Base-by-base conservation (phyloP, 2,329 filamentous ascomycete genomes). In the Diaporthe nobilis region DNA sequence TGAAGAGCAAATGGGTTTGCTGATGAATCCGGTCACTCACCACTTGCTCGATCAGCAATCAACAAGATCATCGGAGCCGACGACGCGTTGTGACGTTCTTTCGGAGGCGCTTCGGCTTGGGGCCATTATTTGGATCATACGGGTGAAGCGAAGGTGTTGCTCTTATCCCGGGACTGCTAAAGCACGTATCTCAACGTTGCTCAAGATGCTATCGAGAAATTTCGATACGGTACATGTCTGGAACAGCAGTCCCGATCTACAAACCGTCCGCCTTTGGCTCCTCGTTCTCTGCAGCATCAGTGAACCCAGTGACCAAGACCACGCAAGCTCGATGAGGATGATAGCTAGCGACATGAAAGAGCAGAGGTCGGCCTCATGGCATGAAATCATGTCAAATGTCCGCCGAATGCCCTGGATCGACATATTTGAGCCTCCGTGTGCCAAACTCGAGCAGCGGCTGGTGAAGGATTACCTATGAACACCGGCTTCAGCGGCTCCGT, bases 91-190 rank as follows among this genome's bases (percentile, higher is more conserved):
- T 10, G 61, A 49, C 20, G 12, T 47, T 20, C 8, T 65, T 34
- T 65, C 61, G 25, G 61, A 65, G 17, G 42, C 25, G 61, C 61
- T 65, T 49, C 42, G 61, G 9, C 61, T 65, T 10, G 61, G 61
- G 4, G 61, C 61, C 12, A 34, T 49, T 2, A 65, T 65, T 22
- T 65, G 61, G 61, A 65, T 65, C 42, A 65, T 65, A 49, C 25
- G 17, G 25, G 61, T 65, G 61, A 65, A 65, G 37, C 42, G 42
- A 34, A 47, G 39, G 9, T 65, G 61, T 65, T 42, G 61, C 42
- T 65, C 61, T 4, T 65, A 49, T 31, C 61, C 42, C 25, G 61
- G 61, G 13, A 49, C 61, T 34, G 61, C 61, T 34, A 9, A 47
- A 49, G 61, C 25, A 34, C 42, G 25, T 67, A 51, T 67, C 25